These are phyloP conservation scores for Blastobotrys arbuscula DNA, from an alignment of 1,139 yeast species.

Conservation along the genomic window DNA sequence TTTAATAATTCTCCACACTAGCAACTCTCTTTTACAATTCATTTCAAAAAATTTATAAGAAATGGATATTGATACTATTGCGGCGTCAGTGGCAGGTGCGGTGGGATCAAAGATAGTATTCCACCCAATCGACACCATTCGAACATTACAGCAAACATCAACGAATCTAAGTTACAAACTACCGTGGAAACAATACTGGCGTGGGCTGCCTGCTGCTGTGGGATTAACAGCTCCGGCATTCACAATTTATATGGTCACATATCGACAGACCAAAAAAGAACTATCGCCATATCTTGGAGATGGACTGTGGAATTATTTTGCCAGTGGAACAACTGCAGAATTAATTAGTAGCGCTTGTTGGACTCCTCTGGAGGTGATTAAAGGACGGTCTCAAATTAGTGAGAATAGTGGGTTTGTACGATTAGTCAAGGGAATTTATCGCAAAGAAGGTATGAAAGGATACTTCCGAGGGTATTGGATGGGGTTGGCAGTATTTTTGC, in stretches of 20 bases:
- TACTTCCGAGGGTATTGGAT: slow-evolving; percentile 42
- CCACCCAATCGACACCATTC: slow-evolving; percentile 38
- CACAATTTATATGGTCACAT: slow-evolving; percentile 39
- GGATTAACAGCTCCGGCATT: slow-evolving; percentile 41
- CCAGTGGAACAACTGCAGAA: slow-evolving; percentile 39
- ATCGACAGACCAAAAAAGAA: slow-evolving; percentile 36
- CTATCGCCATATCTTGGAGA: slow-evolving; percentile 37
- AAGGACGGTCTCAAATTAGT: slow-evolving; percentile 40
- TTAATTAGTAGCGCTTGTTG: slow-evolving; percentile 38
- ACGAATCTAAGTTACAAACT: slow-evolving; percentile 32
- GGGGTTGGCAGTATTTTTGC: slow-evolving; percentile 39
- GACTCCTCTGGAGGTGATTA: slow-evolving; percentile 44
- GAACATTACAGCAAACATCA: slow-evolving; percentile 39
- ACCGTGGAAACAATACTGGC: slow-evolving; percentile 38
- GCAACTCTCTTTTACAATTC: too few species aligned
- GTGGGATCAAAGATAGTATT: slow-evolving; percentile 34
- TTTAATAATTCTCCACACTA: too few species aligned
- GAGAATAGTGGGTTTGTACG: slow-evolving; percentile 11
- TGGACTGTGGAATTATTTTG: slow-evolving; percentile 34
- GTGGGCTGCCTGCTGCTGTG: slow-evolving; percentile 39
- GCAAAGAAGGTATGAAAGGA: slow-evolving; percentile 36
- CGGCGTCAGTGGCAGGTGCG: slow-evolving; percentile 26
- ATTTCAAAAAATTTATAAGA: too few species aligned
- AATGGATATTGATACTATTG: neutral
- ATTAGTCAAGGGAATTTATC: slow-evolving; percentile 23